These are phyloP conservation scores for Atractiella rhizophila DNA, from an alignment of 768 basidiomycete genomes.

Conservation along the genomic window DNA sequence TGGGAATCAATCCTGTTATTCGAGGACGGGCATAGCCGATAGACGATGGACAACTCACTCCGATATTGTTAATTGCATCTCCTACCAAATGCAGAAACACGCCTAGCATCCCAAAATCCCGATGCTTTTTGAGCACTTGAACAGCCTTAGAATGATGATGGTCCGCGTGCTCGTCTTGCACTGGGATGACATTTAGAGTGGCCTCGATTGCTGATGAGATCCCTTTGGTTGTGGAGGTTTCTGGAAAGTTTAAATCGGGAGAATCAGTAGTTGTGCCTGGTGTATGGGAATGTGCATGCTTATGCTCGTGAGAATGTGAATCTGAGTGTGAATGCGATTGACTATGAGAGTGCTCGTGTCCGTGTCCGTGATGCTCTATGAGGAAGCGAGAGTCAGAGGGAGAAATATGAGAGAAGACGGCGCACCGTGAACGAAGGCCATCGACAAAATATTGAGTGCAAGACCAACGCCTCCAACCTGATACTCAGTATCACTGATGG, in stretches of 20 bases:
- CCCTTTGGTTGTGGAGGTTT: no score
- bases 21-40: no score
- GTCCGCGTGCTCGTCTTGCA: neutral
- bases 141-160: neutral
- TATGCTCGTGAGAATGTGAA: no score
- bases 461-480: conserved; percentile 4
- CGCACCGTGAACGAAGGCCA: no score
- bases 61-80: conserved; percentile 6
- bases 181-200: no score
- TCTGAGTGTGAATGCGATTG: neutral
- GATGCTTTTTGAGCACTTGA: neutral
- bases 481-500: neutral
- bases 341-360: conserved; percentile 2
- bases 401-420: no score
- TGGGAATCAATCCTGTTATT: neutral
- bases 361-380: neutral
- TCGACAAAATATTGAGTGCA: conserved; percentile 1
- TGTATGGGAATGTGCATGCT: no score
- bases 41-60: neutral
- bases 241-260: no score
- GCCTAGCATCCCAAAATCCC: conserved; percentile 1
- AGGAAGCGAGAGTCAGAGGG: no score
- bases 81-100: conserved; percentile 4
- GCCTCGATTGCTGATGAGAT: no score
- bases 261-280: no score